phyloP scores from a whole-genome alignment of 495 filamentous ascomycete species.

The Bacidia rubella region DNA sequence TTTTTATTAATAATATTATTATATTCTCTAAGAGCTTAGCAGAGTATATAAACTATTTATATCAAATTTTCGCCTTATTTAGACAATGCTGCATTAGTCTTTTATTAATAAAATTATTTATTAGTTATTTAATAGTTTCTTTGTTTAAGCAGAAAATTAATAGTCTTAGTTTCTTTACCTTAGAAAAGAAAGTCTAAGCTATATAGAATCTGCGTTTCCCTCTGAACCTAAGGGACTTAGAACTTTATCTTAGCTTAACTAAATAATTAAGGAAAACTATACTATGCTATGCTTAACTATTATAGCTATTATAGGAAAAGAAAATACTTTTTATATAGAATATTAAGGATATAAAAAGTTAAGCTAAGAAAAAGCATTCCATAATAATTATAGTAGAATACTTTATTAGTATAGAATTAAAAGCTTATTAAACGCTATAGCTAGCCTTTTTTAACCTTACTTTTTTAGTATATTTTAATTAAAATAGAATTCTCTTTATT shows the following conservation, averaged over 20 bases:
- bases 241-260: background rate
- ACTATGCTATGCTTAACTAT: background rate
- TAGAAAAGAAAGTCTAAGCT: background rate
- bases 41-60: background rate
- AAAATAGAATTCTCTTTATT: background rate
- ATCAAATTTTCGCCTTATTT: background rate
- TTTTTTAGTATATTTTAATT: slow-evolving; percentile 5
- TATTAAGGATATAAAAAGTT: background rate
- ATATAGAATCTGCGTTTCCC: background rate
- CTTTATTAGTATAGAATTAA: background rate
- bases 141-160: background rate
- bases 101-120: background rate
- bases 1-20: background rate
- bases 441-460: background rate
- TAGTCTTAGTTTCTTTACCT: background rate
- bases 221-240: background rate
- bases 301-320: background rate
- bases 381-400: background rate
- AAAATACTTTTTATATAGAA: slow-evolving; percentile 1
- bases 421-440: slow-evolving; percentile 1
- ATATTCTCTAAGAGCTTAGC: background rate
- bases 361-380: background rate
- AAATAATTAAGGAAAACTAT: background rate
- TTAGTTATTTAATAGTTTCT: background rate
- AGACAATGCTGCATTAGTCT: background rate